phyloP scores from a whole-genome alignment of 495 filamentous ascomycete genomes.

The Chaetomidium leptoderma region DNA sequence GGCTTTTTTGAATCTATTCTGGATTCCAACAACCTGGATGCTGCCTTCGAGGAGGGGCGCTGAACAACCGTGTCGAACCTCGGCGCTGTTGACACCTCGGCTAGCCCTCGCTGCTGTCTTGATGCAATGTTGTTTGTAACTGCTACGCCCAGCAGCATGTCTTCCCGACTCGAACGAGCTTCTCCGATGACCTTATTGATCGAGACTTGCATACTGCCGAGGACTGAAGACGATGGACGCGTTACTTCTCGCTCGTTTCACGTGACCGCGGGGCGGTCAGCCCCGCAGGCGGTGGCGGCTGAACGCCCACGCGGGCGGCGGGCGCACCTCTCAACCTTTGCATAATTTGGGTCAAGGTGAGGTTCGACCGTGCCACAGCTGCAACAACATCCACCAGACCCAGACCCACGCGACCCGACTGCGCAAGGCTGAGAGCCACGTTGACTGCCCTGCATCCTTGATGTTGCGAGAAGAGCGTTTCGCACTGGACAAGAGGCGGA shows the following conservation, averaged over 20 bases:
- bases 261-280: conserved; percentile 14
- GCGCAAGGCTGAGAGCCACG: neutral
- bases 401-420: neutral
- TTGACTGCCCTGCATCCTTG: conserved; percentile 3
- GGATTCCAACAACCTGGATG: neutral
- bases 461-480: conserved; percentile 18
- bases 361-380: neutral
- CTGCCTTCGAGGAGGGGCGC: neutral
- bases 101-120: neutral
- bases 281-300: conserved; percentile 19
- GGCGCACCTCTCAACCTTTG: conserved; percentile 11
- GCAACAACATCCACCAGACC: neutral
- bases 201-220: neutral
- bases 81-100: neutral
- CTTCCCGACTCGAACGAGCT: neutral
- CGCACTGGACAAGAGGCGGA: conserved; percentile 19
- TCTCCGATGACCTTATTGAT: neutral
- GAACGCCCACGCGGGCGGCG: conserved; percentile 9
- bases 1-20: neutral
- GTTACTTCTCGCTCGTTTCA: neutral
- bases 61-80: neutral
- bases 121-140: conserved; percentile 6
- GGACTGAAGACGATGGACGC: neutral
- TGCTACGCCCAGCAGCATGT: neutral
- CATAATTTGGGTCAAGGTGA: conserved; percentile 7